A percentile compares a stretch with the other conserved stretches of the same genome.
phyloP scores from a whole-genome alignment of 345 rosid genomes.

The Corchorus olitorius region DNA sequence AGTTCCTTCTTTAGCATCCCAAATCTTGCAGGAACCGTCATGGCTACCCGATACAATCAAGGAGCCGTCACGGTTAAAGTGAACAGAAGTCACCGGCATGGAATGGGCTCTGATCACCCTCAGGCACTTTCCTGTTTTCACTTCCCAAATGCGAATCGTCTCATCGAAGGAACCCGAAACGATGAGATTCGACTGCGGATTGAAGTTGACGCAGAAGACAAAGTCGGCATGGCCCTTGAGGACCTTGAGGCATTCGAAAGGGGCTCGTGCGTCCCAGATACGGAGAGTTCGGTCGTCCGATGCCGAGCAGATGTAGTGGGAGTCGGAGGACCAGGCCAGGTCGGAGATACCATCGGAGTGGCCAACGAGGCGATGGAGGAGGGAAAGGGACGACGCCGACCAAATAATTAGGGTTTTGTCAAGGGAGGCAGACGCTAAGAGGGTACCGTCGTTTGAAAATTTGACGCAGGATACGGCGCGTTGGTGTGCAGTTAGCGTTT shows the following conservation, averaged over 20 bases:
- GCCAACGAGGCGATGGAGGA: conserved; percentile 67
- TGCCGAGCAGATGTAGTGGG: conserved; percentile 95
- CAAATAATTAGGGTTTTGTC: conserved; percentile 83
- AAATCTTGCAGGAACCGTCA: conserved; percentile 90
- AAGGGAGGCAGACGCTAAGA: conserved; percentile 85
- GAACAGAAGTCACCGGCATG: conserved; percentile 79
- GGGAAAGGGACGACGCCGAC: conserved; percentile 61
- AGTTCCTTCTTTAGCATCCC: conserved; percentile 80
- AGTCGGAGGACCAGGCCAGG: conserved; percentile 94
- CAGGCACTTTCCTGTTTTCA: conserved; percentile 76
- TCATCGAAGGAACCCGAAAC: conserved; percentile 91
- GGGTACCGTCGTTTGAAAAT: conserved; percentile 87
- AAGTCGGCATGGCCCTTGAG: conserved; percentile 73
- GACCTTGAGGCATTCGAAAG: conserved; percentile 83
- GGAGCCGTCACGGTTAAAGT: conserved; percentile 90
- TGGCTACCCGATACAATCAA: conserved; percentile 89
- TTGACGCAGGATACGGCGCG: conserved; percentile 86
- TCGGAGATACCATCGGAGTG: conserved; percentile 82
- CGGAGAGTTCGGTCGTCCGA: conserved; percentile 93
- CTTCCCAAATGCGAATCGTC: conserved; percentile 91
- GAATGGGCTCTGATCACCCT: conserved; percentile 70
- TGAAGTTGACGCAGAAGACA: conserved; percentile 94
- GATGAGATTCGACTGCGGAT: conserved; percentile 78
- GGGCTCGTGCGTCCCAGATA: conserved; percentile 88
- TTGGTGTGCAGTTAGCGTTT: conserved; percentile 64